Base-by-base conservation (phyloP, 768 basidiomycete genomes). In the Neoboletus brunneissimus region DNA sequence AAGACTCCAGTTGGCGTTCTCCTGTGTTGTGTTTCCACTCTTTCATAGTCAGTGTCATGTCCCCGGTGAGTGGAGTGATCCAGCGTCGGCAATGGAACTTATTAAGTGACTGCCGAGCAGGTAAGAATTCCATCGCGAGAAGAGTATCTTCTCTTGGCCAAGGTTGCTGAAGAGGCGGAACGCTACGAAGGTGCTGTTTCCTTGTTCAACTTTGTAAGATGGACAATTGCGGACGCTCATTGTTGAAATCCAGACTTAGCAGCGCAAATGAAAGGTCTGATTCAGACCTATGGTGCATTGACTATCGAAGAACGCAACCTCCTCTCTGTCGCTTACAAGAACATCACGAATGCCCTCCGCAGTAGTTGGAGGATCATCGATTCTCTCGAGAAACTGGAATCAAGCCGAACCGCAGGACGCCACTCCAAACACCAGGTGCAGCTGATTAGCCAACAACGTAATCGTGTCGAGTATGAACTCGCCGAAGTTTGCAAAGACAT, bases 281-380 rank as follows among this genome's bases (percentile, higher is more conserved):
- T 87, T 70, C 80, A 82, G 53, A 77, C 81, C 45, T 83, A 83
- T 62, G 84, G 86, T 63, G 81, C 84, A 55, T 81, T 93, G 60
- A 85, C 86, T 48, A 80, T 88, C 61, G 91, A 94, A 68, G 91
- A 94, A 75, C 88, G 92, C 64, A 94, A 90, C 72, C 79, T 94
- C 35, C 82, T 94, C 55, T 94, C 91, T 4, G 83, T 93, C 57
- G 91, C 92, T 27, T 94, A 91, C 79, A 95, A 94, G 81, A 93
- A 93, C 72, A 77, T 89, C 60, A 95, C 91, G 20, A 90, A 91
- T 65, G 83, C 79, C 20, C 83, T 91, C 56, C 86, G 92, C 53
- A 87, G 85, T 48, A 91, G 89, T 61, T 94, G 92, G 92, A 81
- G 91, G 64, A 83, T 86, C 63, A 79, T 92, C 53, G 88, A 89